These are phyloP conservation scores for Tricholoma saponaceum DNA, from an alignment of 768 basidiomycete species.

Conservation along the genomic window DNA sequence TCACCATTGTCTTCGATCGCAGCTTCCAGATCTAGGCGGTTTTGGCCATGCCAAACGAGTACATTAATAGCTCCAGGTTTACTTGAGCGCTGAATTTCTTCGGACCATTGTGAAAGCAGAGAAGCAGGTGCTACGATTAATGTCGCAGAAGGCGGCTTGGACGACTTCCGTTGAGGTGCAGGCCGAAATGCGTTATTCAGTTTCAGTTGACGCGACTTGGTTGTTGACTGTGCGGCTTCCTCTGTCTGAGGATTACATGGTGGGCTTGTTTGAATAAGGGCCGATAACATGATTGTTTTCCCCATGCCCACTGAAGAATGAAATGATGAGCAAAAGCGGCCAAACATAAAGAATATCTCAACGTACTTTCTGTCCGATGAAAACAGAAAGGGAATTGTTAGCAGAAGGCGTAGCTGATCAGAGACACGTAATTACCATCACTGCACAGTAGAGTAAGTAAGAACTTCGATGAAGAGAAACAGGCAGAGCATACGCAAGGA, in stretches of 20 bases:
- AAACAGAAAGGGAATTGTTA: not conserved
- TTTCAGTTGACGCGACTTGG: conserved; percentile 53
- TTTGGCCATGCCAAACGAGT: conserved; percentile 86
- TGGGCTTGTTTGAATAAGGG: conserved; percentile 79
- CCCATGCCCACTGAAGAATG: conserved; percentile 81
- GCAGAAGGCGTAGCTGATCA: not conserved
- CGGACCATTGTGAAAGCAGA: conserved; percentile 88
- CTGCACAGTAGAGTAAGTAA: not conserved
- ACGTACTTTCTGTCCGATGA: conserved; percentile 18
- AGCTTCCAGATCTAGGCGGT: conserved; percentile 67
- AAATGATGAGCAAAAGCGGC: conserved; percentile 3
- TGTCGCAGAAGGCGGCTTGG: conserved; percentile 53
- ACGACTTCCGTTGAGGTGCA: conserved; percentile 27
- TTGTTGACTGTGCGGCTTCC: conserved; percentile 19
- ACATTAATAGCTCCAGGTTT: conserved; percentile 62
- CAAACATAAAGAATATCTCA: not conserved
- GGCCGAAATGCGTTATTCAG: conserved; percentile 62
- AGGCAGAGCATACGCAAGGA: conserved; percentile 67
- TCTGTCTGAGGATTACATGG: conserved; percentile 37
- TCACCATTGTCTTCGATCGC: conserved; percentile 53
- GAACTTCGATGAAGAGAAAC: not conserved
- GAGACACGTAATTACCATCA: conserved; percentile 10
- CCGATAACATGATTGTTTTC: conserved; percentile 91
- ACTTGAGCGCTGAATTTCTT: conserved; percentile 85
- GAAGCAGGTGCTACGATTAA: conserved; percentile 92